phyloP scores from a whole-genome alignment of 371 early-diverging fungal genomes.

The Batkoa obscura region DNA sequence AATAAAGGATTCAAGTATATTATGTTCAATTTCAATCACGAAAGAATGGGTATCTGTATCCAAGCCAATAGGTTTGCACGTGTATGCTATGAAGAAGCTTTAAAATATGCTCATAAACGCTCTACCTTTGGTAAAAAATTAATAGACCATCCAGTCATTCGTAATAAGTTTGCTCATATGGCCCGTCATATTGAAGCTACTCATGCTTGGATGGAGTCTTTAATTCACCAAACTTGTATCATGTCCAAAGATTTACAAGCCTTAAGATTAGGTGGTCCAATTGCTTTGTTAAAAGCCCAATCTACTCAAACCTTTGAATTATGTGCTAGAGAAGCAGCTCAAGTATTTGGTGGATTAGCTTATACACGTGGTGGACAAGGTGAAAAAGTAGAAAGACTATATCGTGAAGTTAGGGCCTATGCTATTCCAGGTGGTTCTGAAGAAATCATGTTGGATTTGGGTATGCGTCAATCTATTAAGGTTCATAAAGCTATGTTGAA shows the following conservation, averaged over 20 bases:
- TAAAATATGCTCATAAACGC: constrained; percentile 74
- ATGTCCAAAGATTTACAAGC: constrained; percentile 48
- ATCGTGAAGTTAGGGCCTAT: constrained; percentile 70
- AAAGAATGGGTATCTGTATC: constrained; percentile 56
- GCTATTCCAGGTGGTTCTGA: constrained; percentile 86
- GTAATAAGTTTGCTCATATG: constrained; percentile 55
- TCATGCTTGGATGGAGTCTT: constrained; percentile 63
- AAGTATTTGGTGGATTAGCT: constrained; percentile 78
- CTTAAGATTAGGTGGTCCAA: constrained; percentile 65
- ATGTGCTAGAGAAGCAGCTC: constrained; percentile 76
- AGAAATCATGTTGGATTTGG: constrained; percentile 60
- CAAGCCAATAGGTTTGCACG: constrained; percentile 75
- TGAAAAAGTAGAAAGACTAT: constrained; percentile 67
- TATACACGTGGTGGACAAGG: constrained; percentile 69
- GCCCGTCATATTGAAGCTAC: constrained; percentile 70
- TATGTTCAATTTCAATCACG: constrained; percentile 59
- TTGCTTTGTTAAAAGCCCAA: constrained; percentile 74
- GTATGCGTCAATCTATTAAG: constrained; percentile 59
- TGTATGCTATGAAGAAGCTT: constrained; percentile 66
- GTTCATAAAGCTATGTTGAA: constrained; percentile 21
- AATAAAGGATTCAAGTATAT: constrained; percentile 74
- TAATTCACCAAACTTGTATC: constrained; percentile 38
- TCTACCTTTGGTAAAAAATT: constrained; percentile 68
- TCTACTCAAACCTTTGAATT: constrained; percentile 68
- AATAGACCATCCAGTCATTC: constrained; percentile 43